Base-by-base conservation (phyloP, 2,329 filamentous ascomycete species). In the Stagonosporopsis rhizophila region DNA sequence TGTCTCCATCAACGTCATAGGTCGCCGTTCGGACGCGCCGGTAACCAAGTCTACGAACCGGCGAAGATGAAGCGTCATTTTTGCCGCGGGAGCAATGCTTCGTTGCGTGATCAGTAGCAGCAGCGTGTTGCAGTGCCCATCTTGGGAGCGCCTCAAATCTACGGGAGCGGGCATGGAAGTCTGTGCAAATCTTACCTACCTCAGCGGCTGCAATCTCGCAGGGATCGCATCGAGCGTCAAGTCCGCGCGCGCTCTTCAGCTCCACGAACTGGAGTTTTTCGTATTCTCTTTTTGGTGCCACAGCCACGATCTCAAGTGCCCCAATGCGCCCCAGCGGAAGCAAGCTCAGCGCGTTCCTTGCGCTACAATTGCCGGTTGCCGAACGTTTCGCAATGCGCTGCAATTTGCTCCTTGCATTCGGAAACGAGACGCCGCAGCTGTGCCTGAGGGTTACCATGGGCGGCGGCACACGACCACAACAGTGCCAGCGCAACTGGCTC, bases 1-100 rank as follows among this genome's bases (percentile, higher is more conserved):
- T 40, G 32, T 47, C 44, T 53, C 49, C 49, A 58, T 50, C 44
- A 42, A 22, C 50, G 55, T 58, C 55, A 58, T 58, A 38, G 55
- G 39, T 19, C 20, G 27, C 44, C 20, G 7, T 20, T 49, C 44
- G 49, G 39, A 49, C 20, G 27, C 15, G 17, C 45, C 49, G 55
- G 55, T 37, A 37, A 5, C 41, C 17, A 23, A 52, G 23, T 14
- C 11, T 17, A 17, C 15, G 20, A 15, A n/a, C 14, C 27, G 35
- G 40, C 35, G 35, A 27, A 49, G 19, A 27, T 27, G 19, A n/a
- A 19, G 4, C 32, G 44, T 40, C 39, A 17, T 51, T 17, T 35
- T 25, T 19, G 32, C 17, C 25, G 38, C 44, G 30, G 23, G 11
- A 15, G 23, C 27, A 44, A 35, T 39, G 27, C n/a, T 37, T 22